Percentiles rank a stretch among this genome's conserved stretches.
Conservation (phyloP, 164 flowering plant genomes). For the Annona squamosa region DNA sequence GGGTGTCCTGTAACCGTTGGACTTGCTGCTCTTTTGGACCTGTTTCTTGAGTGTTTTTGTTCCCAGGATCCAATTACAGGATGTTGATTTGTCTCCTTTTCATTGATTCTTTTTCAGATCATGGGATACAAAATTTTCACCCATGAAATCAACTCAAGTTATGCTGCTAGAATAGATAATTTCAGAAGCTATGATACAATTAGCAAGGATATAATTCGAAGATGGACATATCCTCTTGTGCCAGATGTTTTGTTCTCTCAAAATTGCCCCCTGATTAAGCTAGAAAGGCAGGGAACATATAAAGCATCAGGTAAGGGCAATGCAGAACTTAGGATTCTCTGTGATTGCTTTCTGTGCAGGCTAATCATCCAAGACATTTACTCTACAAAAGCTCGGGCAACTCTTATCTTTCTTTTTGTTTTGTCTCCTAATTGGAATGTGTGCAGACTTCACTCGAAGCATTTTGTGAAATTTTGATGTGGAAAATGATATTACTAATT, state of each 20-base stretch:
- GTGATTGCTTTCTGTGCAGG: not conserved
- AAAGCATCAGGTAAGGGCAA: conserved; percentile 57
- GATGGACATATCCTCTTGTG: conserved; percentile 95
- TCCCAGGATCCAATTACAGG: not conserved
- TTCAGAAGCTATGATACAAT: conserved; percentile 84
- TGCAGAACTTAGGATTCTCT: not conserved
- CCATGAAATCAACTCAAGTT: conserved; percentile 80
- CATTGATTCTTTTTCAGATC: conserved; percentile 43
- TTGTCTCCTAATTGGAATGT: no score
- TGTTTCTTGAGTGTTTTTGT: not conserved
- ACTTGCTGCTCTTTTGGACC: not conserved
- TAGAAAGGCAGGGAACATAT: conserved; percentile 80
- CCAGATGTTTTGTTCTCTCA: conserved; percentile 81
- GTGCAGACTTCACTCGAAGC: no score
- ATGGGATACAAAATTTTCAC: conserved; percentile 95
- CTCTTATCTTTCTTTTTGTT: no score
- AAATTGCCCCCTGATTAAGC: conserved; percentile 40
- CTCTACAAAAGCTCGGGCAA: no score
- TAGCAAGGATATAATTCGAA: conserved; percentile 86
- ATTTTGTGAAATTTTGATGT: no score
- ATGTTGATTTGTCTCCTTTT: not conserved
- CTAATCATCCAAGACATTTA: not conserved
- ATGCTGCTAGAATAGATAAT: conserved; percentile 90
- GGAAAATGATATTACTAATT: no score
- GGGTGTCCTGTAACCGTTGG: not conserved